Evolutionary conservation across 2,329 filamentous ascomycete species (phyloP), one percentile per base, ranked within the genome.

Genomic region (Epichloe brachyelytri): DNA sequence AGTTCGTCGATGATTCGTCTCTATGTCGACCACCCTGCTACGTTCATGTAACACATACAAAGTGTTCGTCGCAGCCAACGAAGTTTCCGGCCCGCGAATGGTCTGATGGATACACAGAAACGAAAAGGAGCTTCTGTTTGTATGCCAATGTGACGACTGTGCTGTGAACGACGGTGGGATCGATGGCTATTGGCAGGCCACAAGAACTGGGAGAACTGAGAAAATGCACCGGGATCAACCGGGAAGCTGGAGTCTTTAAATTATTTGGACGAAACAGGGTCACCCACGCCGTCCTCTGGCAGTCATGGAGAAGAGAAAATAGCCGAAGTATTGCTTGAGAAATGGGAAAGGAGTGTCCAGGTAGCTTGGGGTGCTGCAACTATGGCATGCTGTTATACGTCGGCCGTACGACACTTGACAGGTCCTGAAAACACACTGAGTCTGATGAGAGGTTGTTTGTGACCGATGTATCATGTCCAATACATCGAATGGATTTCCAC

Each of bases 351-450:
- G 19, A 33, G 34, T 50, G 41, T 19, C 40, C 33, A 36, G n/a
- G 45, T 41, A 51, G 51, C 49, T 46, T 36, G 41, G 17, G 36
- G 19, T 49, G 46, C 36, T 46, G 45, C 46, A 15, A 39, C 41
- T 34, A 52, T 52, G 41, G 36, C 52, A 43, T 54, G 47, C 44
- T 53, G 53, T 53, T 53, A 46, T 50, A 54, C 53, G 48, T 51
- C 48, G 50, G 51, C 46, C 48, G 53, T 54, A 51, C 51, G 48
- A 53, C 53, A 17, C 26, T 41, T 46, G 37, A 45, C 30, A 48
- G 38, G 43, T 46, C 47, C 44, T 51, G 47, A 40, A 52, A 43
- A 49, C 46, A 44, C 38, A 11, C 37, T 49, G n/a, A 37, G 46
- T 52, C 47, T 54, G 36, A 54, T 52, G 38, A 43, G 39, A 46